Percentiles rank a stretch among this genome's conserved stretches.
These are phyloP conservation scores for Penstemon davidsonii DNA, from an alignment of 257 asterid genomes.

Conservation along the genomic window DNA sequence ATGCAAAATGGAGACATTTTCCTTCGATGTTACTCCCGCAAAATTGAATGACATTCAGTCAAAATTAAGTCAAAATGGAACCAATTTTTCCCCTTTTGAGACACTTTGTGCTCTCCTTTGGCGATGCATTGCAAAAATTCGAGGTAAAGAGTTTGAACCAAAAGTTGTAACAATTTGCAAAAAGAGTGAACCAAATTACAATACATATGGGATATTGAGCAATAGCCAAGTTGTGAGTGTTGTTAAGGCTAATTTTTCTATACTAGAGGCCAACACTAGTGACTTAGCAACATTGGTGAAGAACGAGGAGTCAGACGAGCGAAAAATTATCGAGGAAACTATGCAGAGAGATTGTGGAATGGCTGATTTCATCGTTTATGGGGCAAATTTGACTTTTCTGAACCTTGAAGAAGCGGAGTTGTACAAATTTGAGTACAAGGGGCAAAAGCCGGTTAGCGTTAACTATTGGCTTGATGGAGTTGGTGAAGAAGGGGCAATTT, in stretches of 20 bases:
- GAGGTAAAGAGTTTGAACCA: conserved; percentile 44
- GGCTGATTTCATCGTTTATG: conserved; percentile 64
- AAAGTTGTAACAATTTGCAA: conserved; percentile 59
- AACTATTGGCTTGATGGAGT: conserved; percentile 62
- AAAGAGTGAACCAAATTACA: conserved; percentile 14
- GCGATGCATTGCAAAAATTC: conserved; percentile 54
- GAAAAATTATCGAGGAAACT: conserved; percentile 43
- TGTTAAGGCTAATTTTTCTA: conserved; percentile 42
- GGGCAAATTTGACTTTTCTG: conserved; percentile 71
- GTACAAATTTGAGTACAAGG: conserved; percentile 53
- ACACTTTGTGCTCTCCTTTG: conserved; percentile 62
- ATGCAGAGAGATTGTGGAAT: conserved; percentile 49
- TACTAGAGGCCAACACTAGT: conserved; percentile 40
- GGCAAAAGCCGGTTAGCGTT: conserved; percentile 45
- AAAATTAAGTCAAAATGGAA: conserved; percentile 27
- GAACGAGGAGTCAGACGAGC: conserved; percentile 41
- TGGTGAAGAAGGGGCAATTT: conserved; percentile 66
- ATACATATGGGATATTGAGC: conserved; percentile 32
- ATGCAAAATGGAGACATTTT: conserved; percentile 53
- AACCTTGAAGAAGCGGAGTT: conserved; percentile 51
- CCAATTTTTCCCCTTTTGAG: conserved; percentile 50
- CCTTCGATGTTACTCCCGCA: conserved; percentile 45
- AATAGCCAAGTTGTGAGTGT: conserved; percentile 53
- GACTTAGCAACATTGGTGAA: conserved; percentile 52
- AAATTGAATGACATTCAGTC: conserved; percentile 45